Evolutionary conservation across 257 asterid genomes (phyloP).

Genomic region (Scutellaria baicalensis): DNA sequence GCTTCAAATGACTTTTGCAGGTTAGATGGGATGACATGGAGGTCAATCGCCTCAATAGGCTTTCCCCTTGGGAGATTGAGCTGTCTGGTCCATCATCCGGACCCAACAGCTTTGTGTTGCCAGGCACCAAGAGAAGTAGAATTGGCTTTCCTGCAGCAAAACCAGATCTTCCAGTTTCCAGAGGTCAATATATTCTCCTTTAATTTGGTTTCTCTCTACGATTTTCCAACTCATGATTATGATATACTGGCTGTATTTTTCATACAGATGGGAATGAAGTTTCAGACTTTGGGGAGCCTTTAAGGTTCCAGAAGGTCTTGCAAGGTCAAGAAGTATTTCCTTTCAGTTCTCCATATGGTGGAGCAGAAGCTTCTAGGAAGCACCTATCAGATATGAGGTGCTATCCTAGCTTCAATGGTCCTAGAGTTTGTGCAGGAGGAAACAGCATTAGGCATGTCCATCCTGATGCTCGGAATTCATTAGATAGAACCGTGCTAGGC

Average conservation of each 20-base stretch:
- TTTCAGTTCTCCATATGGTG: slow-evolving; percentile 37
- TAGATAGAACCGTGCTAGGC: slow-evolving; percentile 29
- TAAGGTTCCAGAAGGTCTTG: slow-evolving; percentile 98
- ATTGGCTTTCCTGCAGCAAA: slow-evolving; percentile 44
- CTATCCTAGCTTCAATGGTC: slow-evolving; percentile 31
- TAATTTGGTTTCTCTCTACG: neutral
- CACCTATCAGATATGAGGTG: slow-evolving; percentile 41
- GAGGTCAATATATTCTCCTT: slow-evolving; percentile 31
- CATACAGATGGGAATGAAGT: slow-evolving; percentile 56
- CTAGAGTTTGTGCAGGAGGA: slow-evolving; percentile 29
- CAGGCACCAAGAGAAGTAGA: slow-evolving; percentile 77
- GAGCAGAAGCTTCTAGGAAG: slow-evolving; percentile 38
- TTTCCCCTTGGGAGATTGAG: slow-evolving; percentile 99
- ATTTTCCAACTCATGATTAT: neutral
- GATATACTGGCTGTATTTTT: slow-evolving; percentile 1
- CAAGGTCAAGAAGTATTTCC: slow-evolving; percentile 99
- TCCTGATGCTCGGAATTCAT: slow-evolving; percentile 29
- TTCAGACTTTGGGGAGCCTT: slow-evolving; percentile 67
- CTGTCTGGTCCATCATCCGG: slow-evolving; percentile 56
- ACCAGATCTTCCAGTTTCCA: slow-evolving; percentile 43
- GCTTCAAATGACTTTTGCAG: slow-evolving; percentile 32
- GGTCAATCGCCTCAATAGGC: slow-evolving; percentile 59
- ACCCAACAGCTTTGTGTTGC: slow-evolving; percentile 47
- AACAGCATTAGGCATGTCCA: slow-evolving; percentile 25
- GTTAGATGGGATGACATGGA: slow-evolving; percentile 97